Evolutionary conservation across 2,329 filamentous ascomycete genomes (phyloP).

Genomic region (Xylariaceae sp.): DNA sequence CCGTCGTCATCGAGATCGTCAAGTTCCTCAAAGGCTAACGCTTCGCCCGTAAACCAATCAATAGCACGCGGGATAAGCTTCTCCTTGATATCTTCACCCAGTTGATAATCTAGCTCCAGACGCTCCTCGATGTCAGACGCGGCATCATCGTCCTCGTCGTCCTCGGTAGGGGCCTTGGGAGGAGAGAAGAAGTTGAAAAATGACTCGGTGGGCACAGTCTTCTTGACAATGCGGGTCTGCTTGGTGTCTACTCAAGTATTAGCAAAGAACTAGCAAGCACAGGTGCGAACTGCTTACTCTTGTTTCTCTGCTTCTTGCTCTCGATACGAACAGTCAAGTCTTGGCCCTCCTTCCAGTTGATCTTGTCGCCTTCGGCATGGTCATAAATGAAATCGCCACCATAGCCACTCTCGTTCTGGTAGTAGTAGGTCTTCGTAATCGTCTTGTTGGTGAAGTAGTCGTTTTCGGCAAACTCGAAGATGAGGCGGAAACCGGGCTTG

Average conservation of each 20-base stretch:
- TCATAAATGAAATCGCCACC: conserved; percentile 99
- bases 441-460: conserved; percentile 97
- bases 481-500: conserved; percentile 93
- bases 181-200: conserved; percentile 99
- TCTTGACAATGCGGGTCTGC: conserved; percentile 98
- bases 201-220: conserved; percentile 95
- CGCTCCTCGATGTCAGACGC: conserved; percentile 93
- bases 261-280: background rate
- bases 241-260: conserved; percentile 69
- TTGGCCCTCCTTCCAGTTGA: conserved; percentile 90
- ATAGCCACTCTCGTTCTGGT: conserved; percentile 97
- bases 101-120: conserved; percentile 95
- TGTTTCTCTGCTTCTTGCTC: conserved; percentile 99
- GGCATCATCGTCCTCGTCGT: conserved; percentile 66
- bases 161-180: conserved; percentile 71
- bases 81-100: conserved; percentile 99
- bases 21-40: conserved; percentile 91
- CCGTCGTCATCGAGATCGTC: conserved; percentile 77
- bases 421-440: conserved; percentile 97
- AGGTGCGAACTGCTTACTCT: conserved; percentile 61
- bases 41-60: conserved; percentile 99
- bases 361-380: conserved; percentile 96
- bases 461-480: conserved; percentile 95
- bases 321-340: conserved; percentile 92
- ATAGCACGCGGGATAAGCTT: conserved; percentile 98